Base-by-base conservation (phyloP, 805 yeast species). In the Sugiyamaella americana region DNA sequence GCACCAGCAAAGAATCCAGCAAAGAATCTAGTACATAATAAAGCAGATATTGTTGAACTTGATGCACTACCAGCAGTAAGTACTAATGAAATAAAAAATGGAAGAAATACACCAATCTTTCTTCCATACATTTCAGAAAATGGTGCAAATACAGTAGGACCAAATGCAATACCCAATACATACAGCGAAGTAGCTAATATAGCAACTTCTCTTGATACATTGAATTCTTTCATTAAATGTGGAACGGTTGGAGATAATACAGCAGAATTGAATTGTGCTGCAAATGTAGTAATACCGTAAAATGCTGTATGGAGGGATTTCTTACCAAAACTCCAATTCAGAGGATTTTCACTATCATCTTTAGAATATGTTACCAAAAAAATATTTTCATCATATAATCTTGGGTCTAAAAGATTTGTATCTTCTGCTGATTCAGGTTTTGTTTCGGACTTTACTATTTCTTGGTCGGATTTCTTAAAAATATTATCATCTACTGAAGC, bases 131-230 rank as follows among this genome's bases (percentile, higher is more conserved):
- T 56, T 58, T 78, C 82, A 1, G 79, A 74, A 6, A 76, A 52
- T 1, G 84, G 84, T 1, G 83, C 86, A 74, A 80, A 78, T 10
- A 81, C 52, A 60, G 80, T 65, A 2, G 86, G 85, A 0, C 88
- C 89, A 13, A 78, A 63, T 1, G 84, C 85, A 56, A 80, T 75
- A 0, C 88, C 89, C 41, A 80, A 59, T 10, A 82, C 76, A 53
- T 75, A 83, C 13, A 82, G 62, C 0, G 87, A 70, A 1, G 82
- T 74, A 8, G 76, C 72, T 40, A 82, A 64, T 13, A 75, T 64
- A 2, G 80, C 73, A 0, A 71, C 75, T 17, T 72, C 74, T 30
- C 64, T 43, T 3, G 75, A 70, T 11, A 78, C 65, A 21, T 71
- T 72, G 63, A 63, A 78, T 13, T 60, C 62, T 50, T 58, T 59